A percentile compares a stretch with the other conserved stretches of the same genome.
phyloP scores from a whole-genome alignment of 495 filamentous ascomycete species.

The Pseudomonodictys pantanalensis region DNA sequence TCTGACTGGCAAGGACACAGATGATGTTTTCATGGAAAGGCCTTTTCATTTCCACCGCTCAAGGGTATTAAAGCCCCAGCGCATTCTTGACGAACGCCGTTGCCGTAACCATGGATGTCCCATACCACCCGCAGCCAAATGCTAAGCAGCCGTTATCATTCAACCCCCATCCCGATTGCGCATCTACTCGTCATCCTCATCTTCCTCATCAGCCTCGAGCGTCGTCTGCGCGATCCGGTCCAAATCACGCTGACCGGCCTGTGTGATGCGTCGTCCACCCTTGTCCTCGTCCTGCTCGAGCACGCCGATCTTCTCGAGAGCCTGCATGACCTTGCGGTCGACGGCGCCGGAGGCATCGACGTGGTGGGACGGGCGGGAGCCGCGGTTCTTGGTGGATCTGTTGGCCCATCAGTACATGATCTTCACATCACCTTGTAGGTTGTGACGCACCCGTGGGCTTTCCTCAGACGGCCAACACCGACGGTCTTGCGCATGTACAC shows the following conservation, averaged over 20 bases:
- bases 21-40: conserved; percentile 15
- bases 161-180: background rate
- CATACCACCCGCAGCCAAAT: conserved; percentile 10
- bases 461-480: conserved; percentile 88
- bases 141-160: conserved; percentile 1
- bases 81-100: conserved; percentile 21
- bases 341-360: conserved; percentile 92
- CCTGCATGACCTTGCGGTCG: conserved; percentile 93
- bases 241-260: conserved; percentile 96
- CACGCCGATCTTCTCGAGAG: conserved; percentile 98
- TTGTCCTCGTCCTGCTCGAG: conserved; percentile 95
- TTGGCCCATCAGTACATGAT: background rate
- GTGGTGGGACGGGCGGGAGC: conserved; percentile 85
- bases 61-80: conserved; percentile 23
- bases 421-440: background rate
- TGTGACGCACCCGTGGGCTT: conserved; percentile 64
- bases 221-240: conserved; percentile 84
- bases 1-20: no score
- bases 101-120: conserved; percentile 18
- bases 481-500: conserved; percentile 99
- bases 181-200: conserved; percentile 56
- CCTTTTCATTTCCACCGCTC: conserved; percentile 18
- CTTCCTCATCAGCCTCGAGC: conserved; percentile 67
- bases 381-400: conserved; percentile 91
- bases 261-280: conserved; percentile 94